These are phyloP conservation scores for Eutrema japonicum DNA, from an alignment of 345 rosid species.

Conservation along the genomic window DNA sequence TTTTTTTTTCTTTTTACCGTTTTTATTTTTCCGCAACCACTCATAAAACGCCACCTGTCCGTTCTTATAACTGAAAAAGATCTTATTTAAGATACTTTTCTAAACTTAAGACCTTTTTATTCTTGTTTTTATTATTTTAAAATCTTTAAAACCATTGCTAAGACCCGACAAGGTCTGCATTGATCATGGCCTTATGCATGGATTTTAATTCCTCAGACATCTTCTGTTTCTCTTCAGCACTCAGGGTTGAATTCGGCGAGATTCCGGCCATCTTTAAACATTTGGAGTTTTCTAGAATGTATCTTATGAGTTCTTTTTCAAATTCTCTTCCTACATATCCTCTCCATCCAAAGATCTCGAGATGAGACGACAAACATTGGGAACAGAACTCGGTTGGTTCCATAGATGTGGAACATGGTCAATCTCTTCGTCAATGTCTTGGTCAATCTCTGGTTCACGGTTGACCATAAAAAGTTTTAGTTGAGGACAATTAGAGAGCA, in stretches of 20 bases:
- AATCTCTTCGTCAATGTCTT: too few species aligned
- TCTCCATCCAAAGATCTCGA: neutral
- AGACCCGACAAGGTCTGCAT: too few species aligned
- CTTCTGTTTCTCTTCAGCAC: neutral
- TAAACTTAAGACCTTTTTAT: too few species aligned
- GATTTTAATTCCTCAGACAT: neutral
- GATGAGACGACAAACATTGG: neutral
- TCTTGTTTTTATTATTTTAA: too few species aligned
- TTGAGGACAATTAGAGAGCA: conserved; percentile 13
- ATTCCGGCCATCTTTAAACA: neutral
- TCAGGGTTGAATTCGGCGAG: too few species aligned
- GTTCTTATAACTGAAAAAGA: too few species aligned
- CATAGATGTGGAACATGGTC: neutral
- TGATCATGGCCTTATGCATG: too few species aligned
- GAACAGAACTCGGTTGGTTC: conserved; percentile 22
- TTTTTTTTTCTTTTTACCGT: too few species aligned
- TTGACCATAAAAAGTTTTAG: neutral
- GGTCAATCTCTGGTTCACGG: neutral
- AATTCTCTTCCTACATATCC: conserved; percentile 17
- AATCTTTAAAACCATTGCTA: too few species aligned
- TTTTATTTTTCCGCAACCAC: too few species aligned
- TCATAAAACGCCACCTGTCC: too few species aligned
- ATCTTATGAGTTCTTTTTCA: neutral
- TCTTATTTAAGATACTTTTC: too few species aligned
- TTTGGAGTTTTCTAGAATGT: neutral